Evolutionary conservation across 306 rosid species (phyloP).

Genomic region (Dryas drummondii): DNA sequence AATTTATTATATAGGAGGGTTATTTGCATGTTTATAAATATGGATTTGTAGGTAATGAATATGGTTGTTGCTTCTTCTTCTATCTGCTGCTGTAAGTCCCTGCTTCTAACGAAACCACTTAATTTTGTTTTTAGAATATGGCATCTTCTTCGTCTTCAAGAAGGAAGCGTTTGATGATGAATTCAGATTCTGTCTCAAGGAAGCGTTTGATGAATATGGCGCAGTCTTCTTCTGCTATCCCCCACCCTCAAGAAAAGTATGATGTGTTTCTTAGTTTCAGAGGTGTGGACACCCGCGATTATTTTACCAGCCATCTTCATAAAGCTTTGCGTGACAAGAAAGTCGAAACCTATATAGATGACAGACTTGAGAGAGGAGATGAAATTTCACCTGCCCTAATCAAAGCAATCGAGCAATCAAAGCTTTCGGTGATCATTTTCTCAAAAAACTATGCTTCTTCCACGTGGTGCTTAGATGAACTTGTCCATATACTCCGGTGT

Average conservation of each 20-base stretch:
- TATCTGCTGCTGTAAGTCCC: no score
- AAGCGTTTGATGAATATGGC: background rate
- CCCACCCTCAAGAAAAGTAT: background rate
- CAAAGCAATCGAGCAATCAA: background rate
- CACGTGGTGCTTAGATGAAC: background rate
- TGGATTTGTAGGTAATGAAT: no score
- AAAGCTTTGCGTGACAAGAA: background rate
- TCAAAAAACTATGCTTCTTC: background rate
- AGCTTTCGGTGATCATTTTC: background rate
- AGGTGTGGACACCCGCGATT: background rate
- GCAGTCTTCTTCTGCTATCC: background rate
- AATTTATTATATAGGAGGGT: no score
- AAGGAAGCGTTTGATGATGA: no score
- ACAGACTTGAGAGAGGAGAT: background rate
- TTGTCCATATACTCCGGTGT: background rate
- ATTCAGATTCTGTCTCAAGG: no score
- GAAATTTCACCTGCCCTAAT: background rate
- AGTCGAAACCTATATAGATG: background rate
- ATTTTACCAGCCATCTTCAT: conserved; percentile 2
- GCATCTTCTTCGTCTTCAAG: no score
- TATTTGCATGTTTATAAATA: no score
- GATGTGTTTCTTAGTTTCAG: background rate
- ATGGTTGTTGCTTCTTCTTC: no score
- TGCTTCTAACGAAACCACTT: no score
- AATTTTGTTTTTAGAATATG: no score